Evolutionary conservation across 768 basidiomycete genomes (phyloP), one percentile per base, ranked within the genome.

Genomic region (Rhodotorula toruloides): DNA sequence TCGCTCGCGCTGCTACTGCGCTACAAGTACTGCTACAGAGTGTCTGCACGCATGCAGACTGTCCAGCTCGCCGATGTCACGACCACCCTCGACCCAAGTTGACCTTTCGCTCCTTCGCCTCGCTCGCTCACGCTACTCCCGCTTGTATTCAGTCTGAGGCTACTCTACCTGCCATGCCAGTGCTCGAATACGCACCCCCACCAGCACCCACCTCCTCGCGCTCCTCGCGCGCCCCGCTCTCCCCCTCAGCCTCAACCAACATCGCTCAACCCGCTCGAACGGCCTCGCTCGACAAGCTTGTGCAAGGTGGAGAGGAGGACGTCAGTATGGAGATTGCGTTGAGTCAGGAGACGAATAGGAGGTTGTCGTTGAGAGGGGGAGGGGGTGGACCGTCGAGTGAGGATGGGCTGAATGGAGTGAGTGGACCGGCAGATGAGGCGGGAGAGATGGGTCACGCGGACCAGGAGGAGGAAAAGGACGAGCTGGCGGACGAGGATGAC

Each of bases 101-200:
- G 44, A 46, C 44, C 44, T 46, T 46, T 46, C 25, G 12, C 9
- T n/a, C 17, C 16, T 46, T 19, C 25, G 16, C 44, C 8, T 46
- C 17, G 25, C 44, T 46, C 25, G 16, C 17, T 11, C 44, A 9
- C 44, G 44, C 44, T 46, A 4, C 8, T 22, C 42, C n/a, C 29
- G 22, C 58, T 43, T 3, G 10, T 32, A 27, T 32, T n/a, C 47
- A 49, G 19, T 5, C 2, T 34, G 3, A 46, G 36, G 27, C 52
- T 46, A 43, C 8, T 34, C 37, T 21, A 47, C 17, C 17, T 6
- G 34, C 7, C 46, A 67, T 67, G 65, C 65, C 65, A 0, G 32
- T 67, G 12, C 55, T 58, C 56, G 65, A 67, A 50, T 43, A 53
- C 29, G 22, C 60, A 1, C 52, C 59, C n/a, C n/a, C n/a, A 2